Conservation (phyloP, 495 filamentous ascomycete genomes). For the Hypoxylon fuscum region DNA sequence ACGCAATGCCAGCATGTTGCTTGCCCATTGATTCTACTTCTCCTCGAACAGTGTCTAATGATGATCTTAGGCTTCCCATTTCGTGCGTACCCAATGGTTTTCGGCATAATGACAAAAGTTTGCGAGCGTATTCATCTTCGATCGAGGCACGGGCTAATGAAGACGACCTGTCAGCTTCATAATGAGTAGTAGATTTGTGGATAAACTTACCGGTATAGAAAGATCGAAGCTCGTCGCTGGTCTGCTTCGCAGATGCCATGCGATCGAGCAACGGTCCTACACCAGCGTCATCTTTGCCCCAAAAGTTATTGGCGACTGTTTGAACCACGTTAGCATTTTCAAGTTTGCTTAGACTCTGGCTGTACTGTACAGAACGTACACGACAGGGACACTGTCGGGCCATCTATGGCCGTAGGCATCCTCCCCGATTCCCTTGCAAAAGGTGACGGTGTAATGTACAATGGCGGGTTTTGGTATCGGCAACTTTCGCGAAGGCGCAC, state of each 20-base stretch:
- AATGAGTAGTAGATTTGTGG: too few relatives aligned
- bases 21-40: conserved; percentile 97
- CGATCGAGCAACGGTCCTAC: conserved; percentile 91
- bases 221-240: conserved; percentile 89
- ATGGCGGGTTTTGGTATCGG: conserved; percentile 4
- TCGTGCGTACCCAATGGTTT: conserved; percentile 93
- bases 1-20: conserved; percentile 86
- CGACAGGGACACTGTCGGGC: conserved; percentile 46
- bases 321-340: conserved; percentile 25
- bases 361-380: conserved; percentile 27
- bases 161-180: conserved; percentile 13
- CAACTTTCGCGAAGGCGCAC: conserved; percentile 5
- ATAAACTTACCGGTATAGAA: conserved; percentile 89
- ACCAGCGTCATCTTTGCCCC: conserved; percentile 99
- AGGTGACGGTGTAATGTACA: conserved; percentile 9
- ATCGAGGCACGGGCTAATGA: conserved; percentile 82
- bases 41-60: conserved; percentile 84
- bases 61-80: conserved; percentile 79
- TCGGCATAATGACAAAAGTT: conserved; percentile 82
- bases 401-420: conserved; percentile 45
- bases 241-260: conserved; percentile 95
- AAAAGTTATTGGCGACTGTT: conserved; percentile 98
- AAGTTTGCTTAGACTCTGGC: not conserved
- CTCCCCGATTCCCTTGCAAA: conserved; percentile 25
- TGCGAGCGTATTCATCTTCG: conserved; percentile 97